Evolutionary conservation across 2,329 filamentous ascomycete genomes (phyloP).

Genomic region (Geosmithia putterillii): DNA sequence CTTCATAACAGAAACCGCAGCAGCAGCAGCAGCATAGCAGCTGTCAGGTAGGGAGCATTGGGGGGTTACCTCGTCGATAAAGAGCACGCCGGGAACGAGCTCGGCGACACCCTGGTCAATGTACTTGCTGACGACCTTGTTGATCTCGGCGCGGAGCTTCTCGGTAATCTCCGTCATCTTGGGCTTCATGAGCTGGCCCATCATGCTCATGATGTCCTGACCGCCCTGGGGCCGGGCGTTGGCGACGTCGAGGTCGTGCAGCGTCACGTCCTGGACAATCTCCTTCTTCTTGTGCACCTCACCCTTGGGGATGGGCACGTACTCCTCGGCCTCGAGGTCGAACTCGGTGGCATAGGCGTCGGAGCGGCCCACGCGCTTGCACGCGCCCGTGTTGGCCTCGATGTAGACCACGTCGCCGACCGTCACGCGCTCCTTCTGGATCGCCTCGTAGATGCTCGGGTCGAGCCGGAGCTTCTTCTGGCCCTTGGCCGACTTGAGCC

Average conservation of each 20-base stretch:
- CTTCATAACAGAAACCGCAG: background rate
- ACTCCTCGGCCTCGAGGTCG: slow-evolving; percentile 96
- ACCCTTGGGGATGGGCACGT: slow-evolving; percentile 96
- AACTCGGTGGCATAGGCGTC: slow-evolving; percentile 98
- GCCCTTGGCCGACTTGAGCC: slow-evolving; percentile 86
- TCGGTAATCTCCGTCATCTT: slow-evolving; percentile 99
- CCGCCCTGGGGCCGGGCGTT: slow-evolving; percentile 92
- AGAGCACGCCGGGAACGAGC: slow-evolving; percentile 92
- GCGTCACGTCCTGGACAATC: slow-evolving; percentile 94
- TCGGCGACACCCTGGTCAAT: slow-evolving; percentile 98
- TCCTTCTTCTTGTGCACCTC: slow-evolving; percentile 99
- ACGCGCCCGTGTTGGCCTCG: slow-evolving; percentile 95
- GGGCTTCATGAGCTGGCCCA: slow-evolving; percentile 99
- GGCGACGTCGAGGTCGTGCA: slow-evolving; percentile 92
- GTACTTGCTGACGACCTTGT: slow-evolving; percentile 96
- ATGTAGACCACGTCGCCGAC: slow-evolving; percentile 98
- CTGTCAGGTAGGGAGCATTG: background rate
- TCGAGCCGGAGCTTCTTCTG: slow-evolving; percentile 97
- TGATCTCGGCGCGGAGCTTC: slow-evolving; percentile 90
- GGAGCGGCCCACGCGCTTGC: slow-evolving; percentile 90
- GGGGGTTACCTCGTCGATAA: slow-evolving; percentile 83
- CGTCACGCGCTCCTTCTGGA: slow-evolving; percentile 94
- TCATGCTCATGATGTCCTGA: slow-evolving; percentile 99
- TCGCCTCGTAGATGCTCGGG: slow-evolving; percentile 97
- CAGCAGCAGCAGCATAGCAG: background rate